A percentile compares a stretch with the other conserved stretches of the same genome.
Conservation (phyloP, 2,329 filamentous ascomycete genomes). For the Phialemoniopsis sp. region DNA sequence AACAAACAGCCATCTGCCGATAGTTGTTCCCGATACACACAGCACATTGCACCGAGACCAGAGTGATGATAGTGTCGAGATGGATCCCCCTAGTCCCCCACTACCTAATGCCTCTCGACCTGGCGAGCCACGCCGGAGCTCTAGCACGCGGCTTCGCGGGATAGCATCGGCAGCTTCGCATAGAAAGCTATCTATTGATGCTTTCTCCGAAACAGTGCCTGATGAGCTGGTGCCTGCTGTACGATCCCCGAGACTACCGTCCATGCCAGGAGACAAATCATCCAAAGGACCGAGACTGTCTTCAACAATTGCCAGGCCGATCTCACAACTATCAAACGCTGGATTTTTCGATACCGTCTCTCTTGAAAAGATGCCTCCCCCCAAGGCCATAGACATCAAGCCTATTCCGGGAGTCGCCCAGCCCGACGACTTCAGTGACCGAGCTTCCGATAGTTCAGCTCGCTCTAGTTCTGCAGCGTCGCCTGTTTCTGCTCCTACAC, state of each 20-base stretch:
- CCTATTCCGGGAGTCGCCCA: neutral
- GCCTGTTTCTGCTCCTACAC: neutral
- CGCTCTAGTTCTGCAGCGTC: too few species aligned
- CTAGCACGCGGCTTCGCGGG: slow-evolving; percentile 25
- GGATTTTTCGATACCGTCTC: slow-evolving; percentile 25
- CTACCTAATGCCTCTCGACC: slow-evolving; percentile 10
- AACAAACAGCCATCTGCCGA: neutral
- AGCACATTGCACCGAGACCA: neutral
- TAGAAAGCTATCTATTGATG: slow-evolving; percentile 25
- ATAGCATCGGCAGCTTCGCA: slow-evolving; percentile 20
- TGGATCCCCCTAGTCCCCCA: neutral
- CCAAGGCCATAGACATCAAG: slow-evolving; percentile 16
- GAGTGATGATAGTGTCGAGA: too few species aligned
- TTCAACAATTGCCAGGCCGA: slow-evolving; percentile 19
- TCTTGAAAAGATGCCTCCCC: slow-evolving; percentile 25
- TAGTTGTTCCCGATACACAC: neutral
- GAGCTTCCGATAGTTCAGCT: too few species aligned
- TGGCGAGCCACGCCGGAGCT: slow-evolving; percentile 19
- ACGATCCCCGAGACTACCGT: slow-evolving; percentile 20
- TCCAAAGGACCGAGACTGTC: slow-evolving; percentile 6
- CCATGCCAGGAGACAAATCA: slow-evolving; percentile 14
- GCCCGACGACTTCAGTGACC: slow-evolving; percentile 6
- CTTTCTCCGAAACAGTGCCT: slow-evolving; percentile 17
- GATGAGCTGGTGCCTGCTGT: slow-evolving; percentile 23
- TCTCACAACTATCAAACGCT: slow-evolving; percentile 25